Base-by-base conservation (phyloP, 2,329 filamentous ascomycete species). In the Peltaster fructicola region DNA sequence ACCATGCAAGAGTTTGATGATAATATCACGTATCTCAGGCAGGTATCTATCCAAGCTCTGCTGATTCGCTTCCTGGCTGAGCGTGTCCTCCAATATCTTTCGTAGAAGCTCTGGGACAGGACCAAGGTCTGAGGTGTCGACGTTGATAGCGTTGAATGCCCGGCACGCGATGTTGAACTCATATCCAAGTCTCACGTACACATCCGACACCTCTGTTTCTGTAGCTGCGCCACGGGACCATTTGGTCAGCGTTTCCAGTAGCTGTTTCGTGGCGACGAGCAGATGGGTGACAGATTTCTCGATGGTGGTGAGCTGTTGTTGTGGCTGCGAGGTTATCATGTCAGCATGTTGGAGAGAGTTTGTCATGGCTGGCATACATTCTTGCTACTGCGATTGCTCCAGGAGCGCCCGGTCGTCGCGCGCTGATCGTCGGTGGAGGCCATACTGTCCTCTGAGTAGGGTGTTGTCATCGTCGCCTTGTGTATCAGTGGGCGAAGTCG, bases 151-250 rank as follows among this genome's bases (percentile, higher is more conserved):
- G 43, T 80, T 81, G 54, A 98, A 98, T 33, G 88, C 85, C 28
- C 88, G 76, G 52, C 85, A 95, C 14, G 88, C 88, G 59, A 98
- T 88, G 54, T 98, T 98, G 64, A 98, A 98, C 54, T 98, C 88
- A 54, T 98, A 98, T 22, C 88, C 88, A 33, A 98, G 60, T 32
- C 88, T 76, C 32, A 98, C 88, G 48, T 98, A 98, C 40, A 98
- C 88, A 50, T 98, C 88, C 8, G 88, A 95, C 31, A 98, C 88
- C 50, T 95, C 80, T 33, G 75, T 78, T 54, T 98, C 88, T 35
- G 81, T 84, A 27, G 88, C 84, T 42, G 78, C 73, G 33, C 79
- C 76, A 29, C 85, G 79, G 31, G 88, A 98, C 88, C 88, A 98
- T 62, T 91, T 78, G 22, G 88, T 98, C 33, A 98, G 63, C 5